A percentile compares a stretch with the other conserved stretches of the same genome.
Evolutionary conservation across 495 filamentous ascomycete species (phyloP).

Genomic region (Aspergillus cavernicola): DNA sequence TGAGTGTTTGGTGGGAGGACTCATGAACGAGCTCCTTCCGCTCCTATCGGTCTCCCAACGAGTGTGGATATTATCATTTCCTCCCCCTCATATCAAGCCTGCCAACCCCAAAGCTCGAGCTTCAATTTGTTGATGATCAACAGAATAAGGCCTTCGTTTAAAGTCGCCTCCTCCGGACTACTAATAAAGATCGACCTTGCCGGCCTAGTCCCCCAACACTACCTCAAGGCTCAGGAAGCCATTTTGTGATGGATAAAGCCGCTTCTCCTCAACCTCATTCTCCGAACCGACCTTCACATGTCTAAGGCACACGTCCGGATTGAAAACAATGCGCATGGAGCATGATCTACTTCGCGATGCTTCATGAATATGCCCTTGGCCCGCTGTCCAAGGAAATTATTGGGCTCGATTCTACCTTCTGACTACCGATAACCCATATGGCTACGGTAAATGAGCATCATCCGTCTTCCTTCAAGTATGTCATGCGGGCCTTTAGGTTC

Average conservation of each 20-base stretch:
- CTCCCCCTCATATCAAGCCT: conserved; percentile 1
- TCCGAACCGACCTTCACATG: conserved; percentile 4
- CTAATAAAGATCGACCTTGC: conserved; percentile 4
- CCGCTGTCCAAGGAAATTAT: too few relatives aligned
- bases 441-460: too few relatives aligned
- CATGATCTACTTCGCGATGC: too few relatives aligned
- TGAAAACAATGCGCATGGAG: too few relatives aligned
- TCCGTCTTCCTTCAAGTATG: conserved; percentile 26
- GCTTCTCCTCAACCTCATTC: neutral
- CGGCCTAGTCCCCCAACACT: neutral
- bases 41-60: neutral
- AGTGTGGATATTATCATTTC: neutral
- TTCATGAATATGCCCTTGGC: too few relatives aligned
- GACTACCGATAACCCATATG: too few relatives aligned
- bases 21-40: conserved; percentile 3
- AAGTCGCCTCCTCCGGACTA: neutral
- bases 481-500: conserved; percentile 41
- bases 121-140: conserved; percentile 13
- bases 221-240: too few relatives aligned
- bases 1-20: conserved; percentile 4
- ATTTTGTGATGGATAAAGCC: neutral
- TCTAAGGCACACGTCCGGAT: conserved; percentile 1
- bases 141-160: conserved; percentile 12
- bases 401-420: too few relatives aligned
- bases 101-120: conserved; percentile 8